These are phyloP conservation scores for Candida hispaniensis DNA, from an alignment of 805 yeast genomes.

Conservation along the genomic window DNA sequence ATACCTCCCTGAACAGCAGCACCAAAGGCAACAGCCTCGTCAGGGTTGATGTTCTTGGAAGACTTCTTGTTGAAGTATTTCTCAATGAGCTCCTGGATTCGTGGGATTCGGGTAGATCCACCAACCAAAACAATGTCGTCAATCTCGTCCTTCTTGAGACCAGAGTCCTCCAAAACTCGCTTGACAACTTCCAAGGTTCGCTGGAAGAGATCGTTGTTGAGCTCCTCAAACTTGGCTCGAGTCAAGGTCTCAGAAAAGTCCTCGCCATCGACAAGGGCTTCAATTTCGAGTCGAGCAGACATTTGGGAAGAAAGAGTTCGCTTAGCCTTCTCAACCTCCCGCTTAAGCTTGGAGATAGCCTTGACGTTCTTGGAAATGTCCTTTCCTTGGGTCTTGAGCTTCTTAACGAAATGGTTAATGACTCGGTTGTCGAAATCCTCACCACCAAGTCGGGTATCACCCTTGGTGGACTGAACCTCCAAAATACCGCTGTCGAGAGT, in stretches of 20 bases:
- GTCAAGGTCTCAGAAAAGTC: constrained; percentile 93
- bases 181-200: constrained; percentile 93
- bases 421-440: constrained; percentile 89
- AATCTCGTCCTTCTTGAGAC: constrained; percentile 73
- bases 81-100: constrained; percentile 88
- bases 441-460: constrained; percentile 97
- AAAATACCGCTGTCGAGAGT: constrained; percentile 86
- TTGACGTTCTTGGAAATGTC: constrained; percentile 73
- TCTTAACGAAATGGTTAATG: constrained; percentile 73
- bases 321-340: constrained; percentile 98
- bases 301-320: constrained; percentile 91
- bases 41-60: constrained; percentile 96
- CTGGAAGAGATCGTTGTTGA: constrained; percentile 85
- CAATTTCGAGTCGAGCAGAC: constrained; percentile 93
- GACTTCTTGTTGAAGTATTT: constrained; percentile 87
- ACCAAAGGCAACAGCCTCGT: constrained; percentile 99
- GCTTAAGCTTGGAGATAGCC: constrained; percentile 86
- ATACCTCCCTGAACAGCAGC: constrained; percentile 99
- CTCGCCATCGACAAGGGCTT: constrained; percentile 86
- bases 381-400: constrained; percentile 79
- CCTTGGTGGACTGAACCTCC: constrained; percentile 87
- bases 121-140: constrained; percentile 96
- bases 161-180: constrained; percentile 89
- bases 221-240: constrained; percentile 96
- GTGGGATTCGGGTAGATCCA: constrained; percentile 99